Evolutionary conservation across 495 filamentous ascomycete species (phyloP), one percentile per base, ranked within the genome.

Genomic region (Podospora comata): DNA sequence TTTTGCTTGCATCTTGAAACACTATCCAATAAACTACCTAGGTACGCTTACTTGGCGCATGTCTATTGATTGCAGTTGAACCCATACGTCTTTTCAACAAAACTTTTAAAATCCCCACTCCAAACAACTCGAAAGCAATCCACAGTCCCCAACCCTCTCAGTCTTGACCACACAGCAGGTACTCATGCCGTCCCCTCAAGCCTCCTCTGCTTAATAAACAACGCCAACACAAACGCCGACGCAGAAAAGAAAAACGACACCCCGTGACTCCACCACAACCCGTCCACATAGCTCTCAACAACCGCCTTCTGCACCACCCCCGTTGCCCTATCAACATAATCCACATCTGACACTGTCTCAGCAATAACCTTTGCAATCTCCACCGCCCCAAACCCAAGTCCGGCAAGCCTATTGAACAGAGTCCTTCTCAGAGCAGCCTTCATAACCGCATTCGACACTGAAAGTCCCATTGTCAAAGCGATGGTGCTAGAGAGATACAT

Each of bases 401-500:
- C 57, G 4, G 68, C 5, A 15, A 82, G 68, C 16, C 75, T 72
- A 0, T 61, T 60, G 0, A 53, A 58, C 16, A 82, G 70, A 0
- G 65, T 71, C 15, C 55, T 48, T 2, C 72, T 72, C 27, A 80
- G 70, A 70, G 73, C 28, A 15, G 62, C 68, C 34, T 77, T 73
- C 71, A 80, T 74, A 0, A 84, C 79, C 0, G 84, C 78, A 67
- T 85, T 88, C 2, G 78, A 80, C 2, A 75, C 67, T 0, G 86
- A 83, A 5, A 88, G 76, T 16, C 86, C 85, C 0, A 85, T 73
- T 0, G 84, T 86, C 68, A 84, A 77, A 30, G 82, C 83, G 48
- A 88, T 77, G 19, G 81, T 85, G 26, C 77, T 71, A 13, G 84
- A 74, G 4, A 89, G 73, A 70, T 85, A 85, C 67, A 86, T 82